A percentile compares a stretch with the other conserved stretches of the same genome.
Conservation (phyloP, 1,284 basidiomycete species). For the Cryptococcus maquisensis region DNA sequence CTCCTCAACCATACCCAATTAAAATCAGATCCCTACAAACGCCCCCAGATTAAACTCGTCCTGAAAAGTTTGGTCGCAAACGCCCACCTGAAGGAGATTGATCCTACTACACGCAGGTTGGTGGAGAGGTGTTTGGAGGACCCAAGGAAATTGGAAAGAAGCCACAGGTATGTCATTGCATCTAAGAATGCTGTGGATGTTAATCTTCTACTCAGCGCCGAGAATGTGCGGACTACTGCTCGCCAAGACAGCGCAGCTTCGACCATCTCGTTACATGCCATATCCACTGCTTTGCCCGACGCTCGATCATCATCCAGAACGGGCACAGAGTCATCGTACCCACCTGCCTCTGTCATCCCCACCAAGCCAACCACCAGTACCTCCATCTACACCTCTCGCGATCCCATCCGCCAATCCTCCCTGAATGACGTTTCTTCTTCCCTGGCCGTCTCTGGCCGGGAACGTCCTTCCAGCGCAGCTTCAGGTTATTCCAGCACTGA, state of each 20-base stretch:
- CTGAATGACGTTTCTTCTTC: conserved; percentile 40
- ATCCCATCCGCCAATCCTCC: conserved; percentile 37
- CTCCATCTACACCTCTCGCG: conserved; percentile 36
- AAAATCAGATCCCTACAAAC: conserved; percentile 79
- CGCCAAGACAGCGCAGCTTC: conserved; percentile 27
- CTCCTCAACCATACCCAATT: conserved; percentile 93
- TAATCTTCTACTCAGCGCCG: conserved; percentile 19
- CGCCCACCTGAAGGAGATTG: conserved; percentile 72
- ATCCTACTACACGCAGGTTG: conserved; percentile 79
- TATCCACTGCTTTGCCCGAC: conserved; percentile 31
- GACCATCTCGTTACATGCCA: conserved; percentile 31
- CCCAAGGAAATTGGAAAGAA: conserved; percentile 30
- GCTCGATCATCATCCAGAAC: too few species aligned
- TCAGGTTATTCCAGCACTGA: not conserved
- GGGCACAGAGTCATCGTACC: too few species aligned
- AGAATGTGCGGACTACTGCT: conserved; percentile 21
- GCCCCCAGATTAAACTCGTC: conserved; percentile 76
- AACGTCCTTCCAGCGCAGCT: conserved; percentile 16
- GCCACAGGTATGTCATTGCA: conserved; percentile 28
- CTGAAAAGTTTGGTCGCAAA: conserved; percentile 75
- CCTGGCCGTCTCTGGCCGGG: conserved; percentile 13
- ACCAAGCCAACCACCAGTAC: conserved; percentile 10
- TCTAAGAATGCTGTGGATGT: conserved; percentile 38
- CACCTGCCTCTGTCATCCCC: not conserved
- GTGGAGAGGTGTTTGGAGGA: conserved; percentile 73